phyloP scores from a whole-genome alignment of 2,329 filamentous ascomycete genomes.

The Thelonectria olida region DNA sequence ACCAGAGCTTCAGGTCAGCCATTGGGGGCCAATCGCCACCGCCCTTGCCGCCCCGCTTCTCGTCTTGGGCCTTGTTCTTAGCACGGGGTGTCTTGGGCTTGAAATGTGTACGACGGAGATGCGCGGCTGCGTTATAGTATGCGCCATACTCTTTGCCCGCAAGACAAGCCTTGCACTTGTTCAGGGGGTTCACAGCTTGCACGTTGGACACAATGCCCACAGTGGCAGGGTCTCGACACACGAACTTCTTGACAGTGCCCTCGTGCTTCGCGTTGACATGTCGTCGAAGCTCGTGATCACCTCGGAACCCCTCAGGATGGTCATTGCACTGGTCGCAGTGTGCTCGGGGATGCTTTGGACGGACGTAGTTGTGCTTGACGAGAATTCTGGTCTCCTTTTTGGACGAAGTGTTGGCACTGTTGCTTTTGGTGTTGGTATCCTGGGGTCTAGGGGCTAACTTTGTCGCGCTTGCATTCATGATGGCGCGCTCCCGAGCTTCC shows the following conservation, averaged over 20 bases:
- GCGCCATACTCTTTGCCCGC: constrained; percentile 83
- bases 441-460: constrained; percentile 57
- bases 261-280: constrained; percentile 75
- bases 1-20: constrained; percentile 59
- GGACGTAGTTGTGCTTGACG: constrained; percentile 57
- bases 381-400: constrained; percentile 55
- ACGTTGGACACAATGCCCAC: constrained; percentile 53
- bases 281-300: constrained; percentile 82
- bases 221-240: constrained; percentile 63
- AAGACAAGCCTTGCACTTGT: constrained; percentile 85
- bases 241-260: constrained; percentile 61
- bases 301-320: constrained; percentile 81
- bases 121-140: constrained; percentile 95
- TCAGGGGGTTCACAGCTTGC: constrained; percentile 70
- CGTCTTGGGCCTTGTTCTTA: constrained; percentile 54
- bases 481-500: constrained; percentile 57
- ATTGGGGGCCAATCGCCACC: constrained; percentile 41
- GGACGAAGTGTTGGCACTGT: background rate
- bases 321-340: constrained; percentile 76
- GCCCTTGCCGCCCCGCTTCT: constrained; percentile 61
- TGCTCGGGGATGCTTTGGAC: constrained; percentile 76
- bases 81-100: constrained; percentile 66
- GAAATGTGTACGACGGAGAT: constrained; percentile 89
- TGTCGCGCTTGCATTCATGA: constrained; percentile 51
- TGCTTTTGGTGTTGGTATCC: constrained; percentile 18